phyloP scores from a whole-genome alignment of 2,329 filamentous ascomycete species.

The Penicillium verrucosum region DNA sequence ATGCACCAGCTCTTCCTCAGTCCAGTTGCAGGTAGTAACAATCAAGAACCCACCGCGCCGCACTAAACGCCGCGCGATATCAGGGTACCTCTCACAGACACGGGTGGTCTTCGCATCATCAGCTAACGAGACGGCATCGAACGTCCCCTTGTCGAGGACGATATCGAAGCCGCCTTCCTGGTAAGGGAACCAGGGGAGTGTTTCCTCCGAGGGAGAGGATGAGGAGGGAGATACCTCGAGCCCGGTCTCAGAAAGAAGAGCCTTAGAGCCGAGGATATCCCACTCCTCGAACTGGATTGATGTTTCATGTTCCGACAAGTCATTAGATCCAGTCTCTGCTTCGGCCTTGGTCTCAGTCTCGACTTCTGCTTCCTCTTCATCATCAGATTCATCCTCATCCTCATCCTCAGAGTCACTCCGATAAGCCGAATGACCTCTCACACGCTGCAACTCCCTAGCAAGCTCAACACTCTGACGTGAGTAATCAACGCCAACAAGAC shows the following conservation, averaged over 20 bases:
- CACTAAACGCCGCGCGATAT: slow-evolving; percentile 65
- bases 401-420: slow-evolving; percentile 28
- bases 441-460: slow-evolving; percentile 60
- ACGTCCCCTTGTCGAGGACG: slow-evolving; percentile 96
- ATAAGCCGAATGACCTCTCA: slow-evolving; percentile 36
- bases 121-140: slow-evolving; percentile 83
- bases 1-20: slow-evolving; percentile 72
- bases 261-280: slow-evolving; percentile 56
- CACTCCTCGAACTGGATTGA: slow-evolving; percentile 56
- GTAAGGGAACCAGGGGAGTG: slow-evolving; percentile 40
- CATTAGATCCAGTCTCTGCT: neutral
- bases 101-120: slow-evolving; percentile 43
- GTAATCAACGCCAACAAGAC: slow-evolving; percentile 86
- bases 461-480: slow-evolving; percentile 70
- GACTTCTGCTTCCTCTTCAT: slow-evolving; percentile 28
- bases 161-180: slow-evolving; percentile 69
- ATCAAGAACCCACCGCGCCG: slow-evolving; percentile 69
- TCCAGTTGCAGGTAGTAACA: slow-evolving; percentile 98
- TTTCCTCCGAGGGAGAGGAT: neutral
- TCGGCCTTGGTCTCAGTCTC: slow-evolving; percentile 22
- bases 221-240: slow-evolving; percentile 15
- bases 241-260: slow-evolving; percentile 34
- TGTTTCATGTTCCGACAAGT: neutral
- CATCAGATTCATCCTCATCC: slow-evolving; percentile 55
- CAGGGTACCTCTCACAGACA: slow-evolving; percentile 71